Conservation (phyloP, 75 land plant species). For the Cryptomeria japonica region DNA sequence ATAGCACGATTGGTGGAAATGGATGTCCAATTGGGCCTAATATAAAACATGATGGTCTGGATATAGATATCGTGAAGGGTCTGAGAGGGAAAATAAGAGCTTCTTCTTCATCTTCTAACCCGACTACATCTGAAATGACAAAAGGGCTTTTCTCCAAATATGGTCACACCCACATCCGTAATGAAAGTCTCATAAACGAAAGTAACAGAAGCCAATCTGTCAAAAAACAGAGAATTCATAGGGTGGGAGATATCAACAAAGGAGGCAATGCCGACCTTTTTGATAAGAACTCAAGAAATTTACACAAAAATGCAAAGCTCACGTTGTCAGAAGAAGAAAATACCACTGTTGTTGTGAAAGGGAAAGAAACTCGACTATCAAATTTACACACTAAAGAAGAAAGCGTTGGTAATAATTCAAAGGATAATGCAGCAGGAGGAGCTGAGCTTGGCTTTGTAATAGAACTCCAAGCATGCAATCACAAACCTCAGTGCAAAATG, state of each 20-base stretch:
- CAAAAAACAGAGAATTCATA: neutral
- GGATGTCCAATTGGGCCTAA: no score
- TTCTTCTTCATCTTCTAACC: neutral
- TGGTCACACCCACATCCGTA: neutral
- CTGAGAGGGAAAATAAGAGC: no score
- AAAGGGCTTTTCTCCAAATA: neutral
- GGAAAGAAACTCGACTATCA: neutral
- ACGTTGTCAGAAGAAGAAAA: neutral
- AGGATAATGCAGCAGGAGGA: neutral
- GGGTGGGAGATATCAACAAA: neutral
- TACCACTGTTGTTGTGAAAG: neutral
- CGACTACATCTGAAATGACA: no score
- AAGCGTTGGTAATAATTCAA: neutral
- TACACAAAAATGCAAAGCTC: neutral
- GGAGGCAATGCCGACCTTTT: neutral
- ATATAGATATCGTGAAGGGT: no score
- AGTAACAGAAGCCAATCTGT: neutral
- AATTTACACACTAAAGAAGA: neutral
- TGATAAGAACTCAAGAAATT: neutral
- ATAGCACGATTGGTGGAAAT: no score
- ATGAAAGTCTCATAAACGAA: neutral
- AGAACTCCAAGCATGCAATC: constrained; percentile 12
- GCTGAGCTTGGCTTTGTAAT: constrained; percentile 6
- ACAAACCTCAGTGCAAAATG: neutral
- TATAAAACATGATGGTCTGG: no score